These are phyloP conservation scores for Ormosia semicastrata DNA, from an alignment of 306 rosid genomes.

Conservation along the genomic window DNA sequence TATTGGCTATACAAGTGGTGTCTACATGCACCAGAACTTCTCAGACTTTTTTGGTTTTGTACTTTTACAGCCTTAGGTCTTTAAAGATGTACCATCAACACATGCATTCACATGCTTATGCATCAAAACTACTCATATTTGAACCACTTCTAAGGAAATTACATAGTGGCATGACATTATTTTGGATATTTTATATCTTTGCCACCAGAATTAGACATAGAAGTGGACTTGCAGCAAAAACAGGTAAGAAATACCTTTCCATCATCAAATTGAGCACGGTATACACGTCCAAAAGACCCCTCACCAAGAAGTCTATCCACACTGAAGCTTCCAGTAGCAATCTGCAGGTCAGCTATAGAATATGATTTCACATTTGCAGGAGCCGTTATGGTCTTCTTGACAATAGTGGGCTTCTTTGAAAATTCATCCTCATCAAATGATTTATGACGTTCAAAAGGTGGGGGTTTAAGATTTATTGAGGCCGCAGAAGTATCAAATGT, in stretches of 20 bases:
- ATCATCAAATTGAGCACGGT: conserved; percentile 84
- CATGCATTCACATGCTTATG: neutral
- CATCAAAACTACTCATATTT: neutral
- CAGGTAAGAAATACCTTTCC: conserved; percentile 66
- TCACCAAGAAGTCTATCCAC: conserved; percentile 88
- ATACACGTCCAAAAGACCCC: conserved; percentile 94
- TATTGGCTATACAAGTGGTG: neutral
- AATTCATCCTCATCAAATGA: conserved; percentile 77
- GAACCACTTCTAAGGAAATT: neutral
- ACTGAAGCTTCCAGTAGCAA: conserved; percentile 96
- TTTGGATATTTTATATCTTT: conserved; percentile 5
- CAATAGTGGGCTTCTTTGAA: conserved; percentile 51
- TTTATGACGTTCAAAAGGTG: conserved; percentile 85
- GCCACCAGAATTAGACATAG: neutral
- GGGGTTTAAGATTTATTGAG: conserved; percentile 77
- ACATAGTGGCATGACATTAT: neutral
- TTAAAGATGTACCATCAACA: neutral
- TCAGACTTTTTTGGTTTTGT: neutral
- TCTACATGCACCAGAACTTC: neutral
- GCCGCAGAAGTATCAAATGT: conserved; percentile 54
- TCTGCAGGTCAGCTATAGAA: conserved; percentile 91
- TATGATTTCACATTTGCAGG: conserved; percentile 73
- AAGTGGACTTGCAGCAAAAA: neutral
- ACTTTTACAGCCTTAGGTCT: neutral
- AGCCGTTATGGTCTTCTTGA: conserved; percentile 52